Evolutionary conservation across 176 grass and related monocot genomes (phyloP).

Genomic region (Thalia dealbata): DNA sequence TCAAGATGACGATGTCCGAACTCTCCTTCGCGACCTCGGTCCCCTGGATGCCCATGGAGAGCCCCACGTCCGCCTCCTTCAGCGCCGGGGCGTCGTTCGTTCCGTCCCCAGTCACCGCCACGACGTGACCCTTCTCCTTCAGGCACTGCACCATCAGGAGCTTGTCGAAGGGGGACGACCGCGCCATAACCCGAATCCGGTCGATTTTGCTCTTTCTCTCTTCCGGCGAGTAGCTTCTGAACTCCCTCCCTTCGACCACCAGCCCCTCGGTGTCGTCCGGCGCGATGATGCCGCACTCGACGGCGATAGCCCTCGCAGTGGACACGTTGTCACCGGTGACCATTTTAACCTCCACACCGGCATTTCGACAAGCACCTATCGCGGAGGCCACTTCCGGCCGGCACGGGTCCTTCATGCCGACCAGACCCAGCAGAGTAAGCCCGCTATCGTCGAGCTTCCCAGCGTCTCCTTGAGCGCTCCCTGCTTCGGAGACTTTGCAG

Average conservation of each 20-base stretch:
- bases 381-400: slow-evolving; percentile 44
- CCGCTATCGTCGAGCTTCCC: slow-evolving; percentile 35
- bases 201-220: slow-evolving; percentile 39
- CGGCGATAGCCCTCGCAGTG: slow-evolving; percentile 59
- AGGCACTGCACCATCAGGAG: slow-evolving; percentile 53
- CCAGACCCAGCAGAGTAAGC: slow-evolving; percentile 51
- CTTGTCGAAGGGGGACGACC: slow-evolving; percentile 55
- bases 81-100: slow-evolving; percentile 76
- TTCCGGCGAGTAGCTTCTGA: slow-evolving; percentile 38
- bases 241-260: slow-evolving; percentile 59
- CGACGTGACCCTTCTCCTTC: slow-evolving; percentile 76
- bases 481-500: slow-evolving; percentile 30
- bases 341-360: slow-evolving; percentile 61
- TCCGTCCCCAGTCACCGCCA: slow-evolving; percentile 64
- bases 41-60: slow-evolving; percentile 82
- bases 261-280: slow-evolving; percentile 2
- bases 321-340: slow-evolving; percentile 84
- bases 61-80: slow-evolving; percentile 68
- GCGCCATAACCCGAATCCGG: slow-evolving; percentile 51
- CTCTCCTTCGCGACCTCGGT: slow-evolving; percentile 81
- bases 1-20: slow-evolving; percentile 69
- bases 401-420: slow-evolving; percentile 74
- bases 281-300: slow-evolving; percentile 60
- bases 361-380: slow-evolving; percentile 42
- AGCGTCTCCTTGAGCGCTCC: neutral